Base-by-base conservation (phyloP, 495 filamentous ascomycete genomes). In the Aspergillus kassunensis region DNA sequence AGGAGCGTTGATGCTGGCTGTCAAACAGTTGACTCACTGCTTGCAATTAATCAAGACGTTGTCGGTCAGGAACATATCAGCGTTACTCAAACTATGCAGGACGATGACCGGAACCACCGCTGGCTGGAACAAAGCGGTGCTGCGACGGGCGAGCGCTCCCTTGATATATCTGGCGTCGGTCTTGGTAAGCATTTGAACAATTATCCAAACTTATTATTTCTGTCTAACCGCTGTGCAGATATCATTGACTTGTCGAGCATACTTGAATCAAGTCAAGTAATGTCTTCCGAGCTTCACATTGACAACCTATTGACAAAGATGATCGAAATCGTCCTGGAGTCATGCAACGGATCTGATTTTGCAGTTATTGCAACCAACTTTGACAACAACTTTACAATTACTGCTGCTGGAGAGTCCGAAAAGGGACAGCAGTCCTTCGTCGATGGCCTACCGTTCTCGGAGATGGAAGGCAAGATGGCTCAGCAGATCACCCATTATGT, bases 231-330 rank as follows among this genome's bases (percentile, higher is more conserved):
- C 41, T 35, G 39, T 35, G 15, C 30, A 52, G 90, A 96, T 66
- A 91, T 95, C 69, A 88, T 95, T 46, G 91, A 95, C 64, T 65
- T 95, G 46, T 84, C 88, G 39, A 89, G 86, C 34, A 95, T 96
- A 45, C 77, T 96, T 9, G 84, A 90, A 59, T 91, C 87, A 13
- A 92, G 86, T 36, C 91, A 95, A 71, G 83, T 95, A 36, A 89
- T 96, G 61, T 95, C 90, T 11, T 95, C 89, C 23, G 89, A 95
- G 49, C 75, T 96, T 25, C 81, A 89, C 51, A 84, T 96, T 18
- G 90, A 96, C 52, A 83, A 84, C 44, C 81, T 96, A 7, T 71
- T 96, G 34, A 83, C 84, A 47, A 93, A 89, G 49, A 95, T 96
- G 88, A 88, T 88, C 45, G 85, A 92, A 61, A 90, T 95, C 53